Conservation (phyloP, 805 yeast genomes). For the Saccharomycopsis javanensis region DNA sequence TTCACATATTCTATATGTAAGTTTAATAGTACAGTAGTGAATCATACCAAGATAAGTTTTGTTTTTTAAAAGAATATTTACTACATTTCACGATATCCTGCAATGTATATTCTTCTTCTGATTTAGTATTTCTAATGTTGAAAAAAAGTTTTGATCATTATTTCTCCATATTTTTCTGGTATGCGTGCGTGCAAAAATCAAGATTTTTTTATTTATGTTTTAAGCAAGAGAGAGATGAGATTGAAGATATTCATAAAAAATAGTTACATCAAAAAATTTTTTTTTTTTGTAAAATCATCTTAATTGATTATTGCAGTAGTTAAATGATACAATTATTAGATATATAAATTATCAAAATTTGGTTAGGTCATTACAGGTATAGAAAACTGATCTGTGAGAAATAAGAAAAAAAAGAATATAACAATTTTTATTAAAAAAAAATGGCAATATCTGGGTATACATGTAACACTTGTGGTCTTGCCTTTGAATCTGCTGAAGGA, state of each 20-base stretch:
- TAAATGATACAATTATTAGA: too few relatives aligned
- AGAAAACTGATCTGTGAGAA: neutral
- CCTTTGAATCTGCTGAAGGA: slow-evolving; percentile 61
- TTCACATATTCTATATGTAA: too few relatives aligned
- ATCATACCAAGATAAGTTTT: too few relatives aligned
- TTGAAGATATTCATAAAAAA: neutral
- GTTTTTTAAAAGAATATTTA: too few relatives aligned
- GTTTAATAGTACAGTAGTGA: too few relatives aligned
- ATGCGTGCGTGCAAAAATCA: neutral
- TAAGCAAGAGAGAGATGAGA: neutral
- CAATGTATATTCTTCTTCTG: neutral
- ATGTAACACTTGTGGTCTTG: slow-evolving; percentile 82
- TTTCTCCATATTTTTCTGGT: neutral
- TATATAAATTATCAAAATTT: too few relatives aligned
- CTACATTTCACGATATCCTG: too few relatives aligned
- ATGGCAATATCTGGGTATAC: slow-evolving; percentile 30
- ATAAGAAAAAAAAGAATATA: neutral
- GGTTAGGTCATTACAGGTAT: neutral
- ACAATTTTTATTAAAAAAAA: too few relatives aligned
- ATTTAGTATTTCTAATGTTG: neutral
- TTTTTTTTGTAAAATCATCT: too few relatives aligned
- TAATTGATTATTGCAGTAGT: too few relatives aligned
- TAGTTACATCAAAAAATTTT: neutral
- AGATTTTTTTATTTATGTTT: neutral
- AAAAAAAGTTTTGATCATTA: too few relatives aligned